Conservation (phyloP, 2,329 filamentous ascomycete species). For the Ophiocordyceps camponoti-leonardi region DNA sequence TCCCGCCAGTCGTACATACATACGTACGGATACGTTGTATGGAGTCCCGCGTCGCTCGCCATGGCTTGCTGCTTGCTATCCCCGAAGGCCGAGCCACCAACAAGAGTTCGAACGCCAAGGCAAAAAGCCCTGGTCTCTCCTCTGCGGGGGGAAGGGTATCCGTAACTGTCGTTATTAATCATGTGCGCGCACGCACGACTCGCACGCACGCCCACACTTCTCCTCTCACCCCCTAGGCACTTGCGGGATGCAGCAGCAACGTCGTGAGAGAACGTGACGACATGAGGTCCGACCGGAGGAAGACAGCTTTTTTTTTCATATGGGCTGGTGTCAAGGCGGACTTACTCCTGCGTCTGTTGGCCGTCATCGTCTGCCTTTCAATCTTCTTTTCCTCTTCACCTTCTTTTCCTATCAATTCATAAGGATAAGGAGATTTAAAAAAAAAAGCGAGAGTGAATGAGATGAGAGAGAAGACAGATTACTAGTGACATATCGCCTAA, state of each 20-base stretch:
- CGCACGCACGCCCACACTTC: no score
- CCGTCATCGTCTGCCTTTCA: no score
- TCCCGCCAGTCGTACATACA: no score
- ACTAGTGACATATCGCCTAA: not conserved
- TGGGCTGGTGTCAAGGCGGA: no score
- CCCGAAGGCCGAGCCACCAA: no score
- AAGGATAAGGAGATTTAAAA: not conserved
- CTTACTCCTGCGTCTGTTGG: no score
- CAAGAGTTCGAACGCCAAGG: not conserved
- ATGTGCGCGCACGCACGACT: not conserved
- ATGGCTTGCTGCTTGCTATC: not conserved
- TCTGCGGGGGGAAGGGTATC: no score
- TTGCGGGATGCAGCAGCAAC: not conserved
- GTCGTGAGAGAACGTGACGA: not conserved
- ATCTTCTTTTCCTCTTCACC: no score
- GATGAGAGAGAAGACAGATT: not conserved
- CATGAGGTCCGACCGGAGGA: not conserved
- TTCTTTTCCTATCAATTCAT: no score
- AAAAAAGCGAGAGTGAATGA: not conserved
- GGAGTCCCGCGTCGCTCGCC: not conserved
- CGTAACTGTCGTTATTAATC: not conserved
- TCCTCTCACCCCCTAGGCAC: not conserved
- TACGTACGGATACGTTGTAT: no score
- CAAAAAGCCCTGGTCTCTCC: no score
- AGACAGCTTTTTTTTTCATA: no score